Evolutionary conservation across 164 flowering plant genomes (phyloP).

Genomic region (Stephania cephalantha): DNA sequence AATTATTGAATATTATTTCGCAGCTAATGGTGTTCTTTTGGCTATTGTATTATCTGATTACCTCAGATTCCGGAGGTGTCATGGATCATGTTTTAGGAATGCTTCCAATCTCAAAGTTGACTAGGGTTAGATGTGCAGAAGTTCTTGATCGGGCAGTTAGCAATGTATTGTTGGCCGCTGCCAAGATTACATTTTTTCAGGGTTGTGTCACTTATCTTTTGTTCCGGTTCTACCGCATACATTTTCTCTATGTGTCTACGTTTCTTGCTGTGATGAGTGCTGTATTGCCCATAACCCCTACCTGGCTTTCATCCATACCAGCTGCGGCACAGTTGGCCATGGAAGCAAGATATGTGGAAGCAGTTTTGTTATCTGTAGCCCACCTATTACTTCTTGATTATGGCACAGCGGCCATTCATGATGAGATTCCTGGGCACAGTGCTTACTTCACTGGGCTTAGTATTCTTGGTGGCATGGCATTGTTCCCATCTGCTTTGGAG

Average conservation of each 20-base stretch:
- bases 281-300: slow-evolving; percentile 18
- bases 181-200: slow-evolving; percentile 22
- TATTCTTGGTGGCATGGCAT: slow-evolving; percentile 28
- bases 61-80: slow-evolving; percentile 22
- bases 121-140: slow-evolving; percentile 16
- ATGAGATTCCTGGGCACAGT: slow-evolving; percentile 20
- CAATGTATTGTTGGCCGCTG: slow-evolving; percentile 22
- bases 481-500: slow-evolving; percentile 24
- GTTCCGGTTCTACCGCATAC: slow-evolving; percentile 22
- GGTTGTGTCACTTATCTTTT: slow-evolving; percentile 23
- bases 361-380: slow-evolving; percentile 13
- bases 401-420: slow-evolving; percentile 22
- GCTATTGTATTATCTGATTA: slow-evolving; percentile 22
- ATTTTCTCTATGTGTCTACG: slow-evolving; percentile 22
- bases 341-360: slow-evolving; percentile 21
- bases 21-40: slow-evolving; percentile 21
- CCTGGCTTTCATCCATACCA: slow-evolving; percentile 21
- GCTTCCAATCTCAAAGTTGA: slow-evolving; percentile 20
- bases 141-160: slow-evolving; percentile 25
- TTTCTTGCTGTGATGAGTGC: slow-evolving; percentile 23
- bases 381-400: slow-evolving; percentile 20
- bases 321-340: slow-evolving; percentile 23
- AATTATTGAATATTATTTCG: slow-evolving; percentile 18
- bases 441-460: slow-evolving; percentile 22
- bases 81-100: slow-evolving; percentile 23